These are phyloP conservation scores for Artemisia annua DNA, from an alignment of 129 eudicot genomes.

Conservation along the genomic window DNA sequence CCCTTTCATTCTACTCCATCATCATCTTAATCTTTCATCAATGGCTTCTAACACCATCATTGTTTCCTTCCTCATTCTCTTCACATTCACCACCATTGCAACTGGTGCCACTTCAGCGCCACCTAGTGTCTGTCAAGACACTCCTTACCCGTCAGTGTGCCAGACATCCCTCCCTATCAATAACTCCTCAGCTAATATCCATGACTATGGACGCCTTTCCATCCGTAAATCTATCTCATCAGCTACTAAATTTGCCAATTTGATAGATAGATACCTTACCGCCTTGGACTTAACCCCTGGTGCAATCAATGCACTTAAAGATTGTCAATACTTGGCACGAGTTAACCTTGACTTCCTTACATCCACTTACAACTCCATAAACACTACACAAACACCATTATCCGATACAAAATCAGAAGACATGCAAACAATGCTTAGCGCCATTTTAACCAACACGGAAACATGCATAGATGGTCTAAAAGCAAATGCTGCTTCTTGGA, in stretches of 20 bases:
- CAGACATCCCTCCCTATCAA: slow-evolving; percentile 29
- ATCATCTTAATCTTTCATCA: slow-evolving; percentile 18
- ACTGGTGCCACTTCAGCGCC: slow-evolving; percentile 4
- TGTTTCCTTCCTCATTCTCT: slow-evolving; percentile 18
- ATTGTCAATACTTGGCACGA: slow-evolving; percentile 42
- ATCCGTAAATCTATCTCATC: slow-evolving; percentile 40
- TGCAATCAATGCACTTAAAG: slow-evolving; percentile 44
- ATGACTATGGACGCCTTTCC: slow-evolving; percentile 43
- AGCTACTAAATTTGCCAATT: slow-evolving; percentile 30
- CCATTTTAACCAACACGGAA: slow-evolving; percentile 45
- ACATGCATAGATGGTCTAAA: slow-evolving; percentile 60
- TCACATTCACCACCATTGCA: slow-evolving; percentile 8
- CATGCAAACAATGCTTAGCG: slow-evolving; percentile 50
- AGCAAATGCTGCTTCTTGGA: slow-evolving; percentile 26
- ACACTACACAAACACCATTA: slow-evolving; percentile 23
- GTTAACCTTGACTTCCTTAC: slow-evolving; percentile 38
- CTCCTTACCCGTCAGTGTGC: slow-evolving; percentile 51
- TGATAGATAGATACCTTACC: slow-evolving; percentile 31
- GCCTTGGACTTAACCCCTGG: slow-evolving; percentile 16
- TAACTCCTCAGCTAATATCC: slow-evolving; percentile 27
- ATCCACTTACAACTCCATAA: slow-evolving; percentile 21
- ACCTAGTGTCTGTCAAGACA: slow-evolving; percentile 43
- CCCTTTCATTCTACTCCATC: slow-evolving; percentile 17
- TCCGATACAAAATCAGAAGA: slow-evolving; percentile 25
- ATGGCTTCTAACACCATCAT: slow-evolving; percentile 38